phyloP scores from a whole-genome alignment of 192 early-diverging fungal species.

The Coemansia sp. region DNA sequence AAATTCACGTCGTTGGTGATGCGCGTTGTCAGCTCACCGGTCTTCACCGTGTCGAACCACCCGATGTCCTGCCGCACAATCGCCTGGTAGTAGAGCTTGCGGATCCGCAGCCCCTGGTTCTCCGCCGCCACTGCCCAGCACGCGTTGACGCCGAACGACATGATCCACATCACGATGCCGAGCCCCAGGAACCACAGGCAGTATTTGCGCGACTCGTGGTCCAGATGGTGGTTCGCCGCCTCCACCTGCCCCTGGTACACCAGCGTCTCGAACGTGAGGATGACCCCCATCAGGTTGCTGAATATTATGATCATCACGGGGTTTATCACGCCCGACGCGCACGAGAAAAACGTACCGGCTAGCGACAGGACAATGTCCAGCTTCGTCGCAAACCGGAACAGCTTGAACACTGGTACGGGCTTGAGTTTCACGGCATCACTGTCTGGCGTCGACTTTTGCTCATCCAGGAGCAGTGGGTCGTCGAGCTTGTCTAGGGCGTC shows the following conservation, averaged over 20 bases:
- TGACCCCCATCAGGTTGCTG: slow-evolving; percentile 17
- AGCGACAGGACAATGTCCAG: slow-evolving; percentile 58
- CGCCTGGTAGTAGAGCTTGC: slow-evolving; percentile 72
- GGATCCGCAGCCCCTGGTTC: slow-evolving; percentile 73
- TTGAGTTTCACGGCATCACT: slow-evolving; percentile 4
- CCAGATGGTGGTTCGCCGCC: slow-evolving; percentile 20
- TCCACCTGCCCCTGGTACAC: background rate
- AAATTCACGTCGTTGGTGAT: slow-evolving; percentile 82
- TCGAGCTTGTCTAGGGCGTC: slow-evolving; percentile 26
- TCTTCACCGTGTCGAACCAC: slow-evolving; percentile 80
- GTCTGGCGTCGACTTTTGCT: background rate
- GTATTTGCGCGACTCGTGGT: slow-evolving; percentile 35
- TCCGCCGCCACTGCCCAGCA: slow-evolving; percentile 56
- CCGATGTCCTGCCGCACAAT: slow-evolving; percentile 88
- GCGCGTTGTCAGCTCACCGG: slow-evolving; percentile 84
- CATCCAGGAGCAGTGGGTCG: slow-evolving; percentile 8
- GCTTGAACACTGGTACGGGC: slow-evolving; percentile 52
- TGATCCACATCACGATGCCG: slow-evolving; percentile 37
- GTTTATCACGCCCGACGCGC: slow-evolving; percentile 35
- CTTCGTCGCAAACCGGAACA: slow-evolving; percentile 71
- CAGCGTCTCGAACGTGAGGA: slow-evolving; percentile 19
- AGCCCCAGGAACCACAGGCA: slow-evolving; percentile 47
- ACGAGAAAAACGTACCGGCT: slow-evolving; percentile 46
- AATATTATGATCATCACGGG: slow-evolving; percentile 54
- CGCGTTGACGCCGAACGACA: slow-evolving; percentile 39